Percentiles rank a stretch among this genome's conserved stretches.
Conservation (phyloP, 1,284 basidiomycete species). For the Neonothopanus nambi region DNA sequence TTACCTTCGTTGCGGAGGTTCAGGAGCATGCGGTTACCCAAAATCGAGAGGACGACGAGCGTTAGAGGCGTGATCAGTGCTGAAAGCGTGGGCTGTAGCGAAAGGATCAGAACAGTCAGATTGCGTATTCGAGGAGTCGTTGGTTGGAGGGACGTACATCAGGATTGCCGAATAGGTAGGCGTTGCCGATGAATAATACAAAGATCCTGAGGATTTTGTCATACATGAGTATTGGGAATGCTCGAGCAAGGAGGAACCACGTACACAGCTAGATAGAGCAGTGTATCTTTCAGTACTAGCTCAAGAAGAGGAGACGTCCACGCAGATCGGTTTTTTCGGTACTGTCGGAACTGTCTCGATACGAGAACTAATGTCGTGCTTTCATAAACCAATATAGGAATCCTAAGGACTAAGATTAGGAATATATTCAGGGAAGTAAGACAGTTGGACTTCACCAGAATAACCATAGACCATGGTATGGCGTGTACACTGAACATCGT, state of each 20-base stretch:
- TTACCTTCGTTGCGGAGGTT: slow-evolving; percentile 6
- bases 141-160: slow-evolving; percentile 1
- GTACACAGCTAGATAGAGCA: slow-evolving; percentile 4
- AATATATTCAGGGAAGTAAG: neutral
- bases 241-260: neutral
- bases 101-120: no score
- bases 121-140: no score
- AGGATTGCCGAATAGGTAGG: neutral
- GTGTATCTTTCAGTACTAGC: slow-evolving; percentile 4
- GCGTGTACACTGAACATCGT: slow-evolving; percentile 1
- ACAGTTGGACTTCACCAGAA: slow-evolving; percentile 2
- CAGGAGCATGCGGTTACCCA: slow-evolving; percentile 11
- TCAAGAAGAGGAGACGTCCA: slow-evolving; percentile 1
- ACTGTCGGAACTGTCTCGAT: neutral
- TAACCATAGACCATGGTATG: slow-evolving; percentile 1
- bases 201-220: neutral
- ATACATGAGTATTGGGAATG: neutral
- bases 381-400: slow-evolving; percentile 10
- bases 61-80: neutral
- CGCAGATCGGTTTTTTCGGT: neutral
- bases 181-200: slow-evolving; percentile 1
- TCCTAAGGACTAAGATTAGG: neutral
- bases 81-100: slow-evolving; percentile 4
- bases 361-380: slow-evolving; percentile 3
- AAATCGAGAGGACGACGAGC: slow-evolving; percentile 4